Conservation (phyloP, 441 rosid species). For the Bocquillonia castaneifolia region DNA sequence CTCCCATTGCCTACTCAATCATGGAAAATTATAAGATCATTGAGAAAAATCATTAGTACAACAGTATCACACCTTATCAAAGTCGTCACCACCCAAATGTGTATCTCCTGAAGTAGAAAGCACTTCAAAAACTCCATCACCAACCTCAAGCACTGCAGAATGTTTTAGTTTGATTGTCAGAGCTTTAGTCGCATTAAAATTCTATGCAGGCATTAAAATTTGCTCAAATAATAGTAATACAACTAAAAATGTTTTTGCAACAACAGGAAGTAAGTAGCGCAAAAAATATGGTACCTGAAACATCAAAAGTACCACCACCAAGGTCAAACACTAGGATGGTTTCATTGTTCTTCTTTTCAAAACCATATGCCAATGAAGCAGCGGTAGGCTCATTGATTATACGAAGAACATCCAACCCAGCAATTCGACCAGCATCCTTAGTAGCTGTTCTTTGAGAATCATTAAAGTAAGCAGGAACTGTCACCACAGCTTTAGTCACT, state of each 20-base stretch:
- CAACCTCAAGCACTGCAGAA: constrained; percentile 78
- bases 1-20: not conserved
- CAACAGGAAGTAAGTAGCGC: not conserved
- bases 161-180: no score
- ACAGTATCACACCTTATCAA: constrained; percentile 57
- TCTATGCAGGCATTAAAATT: no score
- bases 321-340: constrained; percentile 93
- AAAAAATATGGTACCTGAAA: constrained; percentile 45
- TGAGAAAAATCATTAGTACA: not conserved
- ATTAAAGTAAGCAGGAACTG: constrained; percentile 96
- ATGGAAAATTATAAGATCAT: not conserved
- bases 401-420: constrained; percentile 90
- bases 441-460: constrained; percentile 97
- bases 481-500: constrained; percentile 88
- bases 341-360: constrained; percentile 85
- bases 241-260: not conserved
- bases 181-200: no score
- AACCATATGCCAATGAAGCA: constrained; percentile 93
- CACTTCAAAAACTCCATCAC: constrained; percentile 95
- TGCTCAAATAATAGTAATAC: no score
- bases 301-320: constrained; percentile 96
- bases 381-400: constrained; percentile 97
- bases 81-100: constrained; percentile 96
- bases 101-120: constrained; percentile 94
- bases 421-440: constrained; percentile 96